These are phyloP conservation scores for Orobanche coerulescens DNA, from an alignment of 257 asterid species.

Conservation along the genomic window DNA sequence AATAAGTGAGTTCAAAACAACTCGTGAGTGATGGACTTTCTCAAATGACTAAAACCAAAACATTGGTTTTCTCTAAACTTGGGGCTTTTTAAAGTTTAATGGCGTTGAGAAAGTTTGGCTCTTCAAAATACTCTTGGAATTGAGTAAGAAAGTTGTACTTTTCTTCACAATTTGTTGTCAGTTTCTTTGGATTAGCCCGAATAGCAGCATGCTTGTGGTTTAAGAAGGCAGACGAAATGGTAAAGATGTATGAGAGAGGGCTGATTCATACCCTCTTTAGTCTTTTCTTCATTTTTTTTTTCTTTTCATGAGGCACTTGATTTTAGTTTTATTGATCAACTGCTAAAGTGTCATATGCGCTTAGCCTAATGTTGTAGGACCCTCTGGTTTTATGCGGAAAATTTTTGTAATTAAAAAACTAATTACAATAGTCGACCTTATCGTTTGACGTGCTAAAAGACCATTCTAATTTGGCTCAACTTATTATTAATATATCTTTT, in stretches of 20 bases:
- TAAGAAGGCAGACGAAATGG: background rate
- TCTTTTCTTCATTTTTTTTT: background rate
- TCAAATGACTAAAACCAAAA: background rate
- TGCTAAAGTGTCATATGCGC: background rate
- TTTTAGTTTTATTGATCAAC: background rate
- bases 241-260: background rate
- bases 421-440: background rate
- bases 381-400: too few relatives aligned
- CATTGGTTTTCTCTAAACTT: background rate
- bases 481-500: background rate
- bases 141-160: background rate
- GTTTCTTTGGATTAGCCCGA: background rate
- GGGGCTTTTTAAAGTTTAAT: background rate
- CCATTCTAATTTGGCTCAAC: background rate
- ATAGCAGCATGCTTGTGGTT: background rate
- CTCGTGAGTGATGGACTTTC: background rate
- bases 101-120: background rate
- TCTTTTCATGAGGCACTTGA: background rate
- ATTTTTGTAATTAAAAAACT: too few relatives aligned
- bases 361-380: too few relatives aligned
- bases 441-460: too few relatives aligned
- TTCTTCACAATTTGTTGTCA: background rate
- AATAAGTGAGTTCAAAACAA: background rate
- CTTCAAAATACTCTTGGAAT: background rate
- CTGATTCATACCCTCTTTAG: background rate